phyloP scores from a whole-genome alignment of 176 grass and related monocot genomes.

The Avena insularis region DNA sequence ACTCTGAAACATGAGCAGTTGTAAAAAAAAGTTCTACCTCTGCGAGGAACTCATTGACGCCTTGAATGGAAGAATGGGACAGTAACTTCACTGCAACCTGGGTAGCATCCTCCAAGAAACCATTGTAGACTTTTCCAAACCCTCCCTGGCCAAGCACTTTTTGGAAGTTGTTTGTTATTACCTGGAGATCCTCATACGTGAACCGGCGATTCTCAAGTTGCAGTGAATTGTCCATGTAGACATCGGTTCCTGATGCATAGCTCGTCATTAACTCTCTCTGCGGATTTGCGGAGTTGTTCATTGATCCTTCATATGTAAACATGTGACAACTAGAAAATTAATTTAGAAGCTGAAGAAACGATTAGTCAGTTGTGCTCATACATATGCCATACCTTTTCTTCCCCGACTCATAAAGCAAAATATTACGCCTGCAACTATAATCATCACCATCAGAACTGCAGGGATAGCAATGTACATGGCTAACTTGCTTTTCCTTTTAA shows the following conservation, averaged over 20 bases:
- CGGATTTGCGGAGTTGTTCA: not conserved
- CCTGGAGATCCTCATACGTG: not conserved
- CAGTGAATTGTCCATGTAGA: not conserved
- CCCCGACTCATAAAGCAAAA: constrained; percentile 29
- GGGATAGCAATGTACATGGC: constrained; percentile 52
- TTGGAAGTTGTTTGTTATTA: not conserved
- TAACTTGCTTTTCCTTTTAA: constrained; percentile 40
- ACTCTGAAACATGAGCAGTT: not conserved
- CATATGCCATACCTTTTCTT: constrained; percentile 21
- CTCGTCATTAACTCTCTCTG: not conserved
- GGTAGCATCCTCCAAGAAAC: not conserved
- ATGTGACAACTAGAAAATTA: too few relatives aligned
- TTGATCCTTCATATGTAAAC: not conserved
- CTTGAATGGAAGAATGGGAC: not conserved
- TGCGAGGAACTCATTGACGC: not conserved
- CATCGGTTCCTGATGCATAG: not conserved
- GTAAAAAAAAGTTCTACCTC: not conserved
- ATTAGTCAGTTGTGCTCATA: not conserved
- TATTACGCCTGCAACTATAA: constrained; percentile 26
- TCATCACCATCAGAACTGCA: constrained; percentile 37
- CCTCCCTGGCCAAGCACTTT: not conserved
- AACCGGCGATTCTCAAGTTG: not conserved
- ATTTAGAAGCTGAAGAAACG: too few relatives aligned
- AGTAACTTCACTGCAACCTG: not conserved
- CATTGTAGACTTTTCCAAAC: not conserved